A percentile compares a stretch with the other conserved stretches of the same genome.
These are phyloP conservation scores for Rhynchosporium graminicola DNA, from an alignment of 2,329 filamentous ascomycete genomes.

Conservation along the genomic window DNA sequence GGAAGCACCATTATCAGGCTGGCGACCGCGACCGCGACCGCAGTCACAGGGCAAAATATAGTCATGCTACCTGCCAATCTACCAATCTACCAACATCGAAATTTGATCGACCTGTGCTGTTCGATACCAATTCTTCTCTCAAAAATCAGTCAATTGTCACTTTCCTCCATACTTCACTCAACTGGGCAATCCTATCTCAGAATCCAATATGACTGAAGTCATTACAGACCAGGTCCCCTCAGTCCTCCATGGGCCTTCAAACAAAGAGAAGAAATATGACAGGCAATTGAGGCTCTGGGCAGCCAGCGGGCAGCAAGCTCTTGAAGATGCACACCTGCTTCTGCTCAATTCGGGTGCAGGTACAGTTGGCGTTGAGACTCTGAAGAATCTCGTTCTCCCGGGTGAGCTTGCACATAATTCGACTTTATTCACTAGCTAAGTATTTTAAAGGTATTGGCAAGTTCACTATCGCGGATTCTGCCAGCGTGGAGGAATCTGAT, in stretches of 20 bases:
- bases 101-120: too few species aligned
- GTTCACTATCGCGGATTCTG: constrained; percentile 87
- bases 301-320: constrained; percentile 82
- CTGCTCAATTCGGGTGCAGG: constrained; percentile 86
- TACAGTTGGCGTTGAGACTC: constrained; percentile 82
- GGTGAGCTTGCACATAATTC: constrained; percentile 48
- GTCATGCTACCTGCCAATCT: too few species aligned
- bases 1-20: background rate
- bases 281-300: constrained; percentile 95
- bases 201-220: constrained; percentile 36
- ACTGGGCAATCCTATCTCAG: background rate
- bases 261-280: constrained; percentile 81
- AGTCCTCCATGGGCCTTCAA: constrained; percentile 53
- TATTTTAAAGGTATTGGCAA: constrained; percentile 68
- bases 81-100: background rate
- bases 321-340: constrained; percentile 90
- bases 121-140: too few species aligned
- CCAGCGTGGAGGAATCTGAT: constrained; percentile 75
- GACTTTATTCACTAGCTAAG: constrained; percentile 24
- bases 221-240: constrained; percentile 44
- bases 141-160: background rate
- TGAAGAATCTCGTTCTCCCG: constrained; percentile 97
- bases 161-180: background rate
- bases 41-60: background rate
- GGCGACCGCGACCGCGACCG: background rate